Base-by-base conservation (phyloP, 176 grass and related monocot genomes). In the Olyra latifolia region DNA sequence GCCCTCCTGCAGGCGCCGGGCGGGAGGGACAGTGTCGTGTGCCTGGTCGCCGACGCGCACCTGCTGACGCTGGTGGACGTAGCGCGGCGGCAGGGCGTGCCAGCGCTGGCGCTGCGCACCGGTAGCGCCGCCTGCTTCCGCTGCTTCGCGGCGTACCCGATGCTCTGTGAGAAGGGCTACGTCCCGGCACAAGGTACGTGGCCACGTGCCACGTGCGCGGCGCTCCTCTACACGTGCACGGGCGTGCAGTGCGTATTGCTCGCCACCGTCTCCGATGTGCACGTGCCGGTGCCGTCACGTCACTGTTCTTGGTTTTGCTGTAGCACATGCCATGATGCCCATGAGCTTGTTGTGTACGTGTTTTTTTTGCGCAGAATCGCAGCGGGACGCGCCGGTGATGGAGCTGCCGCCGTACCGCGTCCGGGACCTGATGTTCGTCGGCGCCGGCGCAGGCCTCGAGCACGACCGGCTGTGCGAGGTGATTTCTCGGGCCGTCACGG, bases 321-420 rank as follows among this genome's bases (percentile, higher is more conserved):
- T 35, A 35, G 32, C 32, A 35, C 32, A 35, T 35, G 32, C 4
- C 32, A 35, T 35, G 32, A 4, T 35, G 4, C 4, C 1, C 32
- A 35, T 35, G 32, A 35, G 1, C 32, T 35, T 35, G 0, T 35
- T 4, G 2, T 35, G 0, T 44, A 10, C 42, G 9, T 44, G 9
- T 35, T 44, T 44, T 14, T 35, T 4, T 75, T 7, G 30, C 47
- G 47, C 58, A 77, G 58, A 63, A 4, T 74, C 80, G 0, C 43
- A 66, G 44, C 27, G 73, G 7, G 13, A 79, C 15, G 17, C 40
- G 59, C 80, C 74, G 0, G 80, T 88, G 40, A 58, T 59, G 8
- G 86, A 88, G 49, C 67, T 88, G 3, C 66, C 86, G 8, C 80
- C 80, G 3, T 40, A 83, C 11, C 60, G 86, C 4, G 58, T 88